These are phyloP conservation scores for Cucumis hystrix DNA, from an alignment of 306 rosid species.

Conservation along the genomic window DNA sequence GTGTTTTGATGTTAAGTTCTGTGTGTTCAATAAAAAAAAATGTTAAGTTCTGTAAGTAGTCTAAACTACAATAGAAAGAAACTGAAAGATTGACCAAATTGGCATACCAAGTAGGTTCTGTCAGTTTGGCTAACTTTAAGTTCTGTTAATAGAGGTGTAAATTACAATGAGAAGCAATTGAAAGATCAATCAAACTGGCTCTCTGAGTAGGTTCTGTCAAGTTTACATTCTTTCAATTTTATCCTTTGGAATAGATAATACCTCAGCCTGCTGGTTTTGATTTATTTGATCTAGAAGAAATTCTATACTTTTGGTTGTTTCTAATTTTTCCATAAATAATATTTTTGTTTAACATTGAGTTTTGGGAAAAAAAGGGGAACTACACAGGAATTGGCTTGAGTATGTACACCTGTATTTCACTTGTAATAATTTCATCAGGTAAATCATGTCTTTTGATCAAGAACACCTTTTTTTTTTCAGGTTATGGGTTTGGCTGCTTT, in stretches of 20 bases:
- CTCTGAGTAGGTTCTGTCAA: background rate
- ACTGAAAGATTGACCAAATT: background rate
- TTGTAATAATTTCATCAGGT: background rate
- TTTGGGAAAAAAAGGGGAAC: background rate
- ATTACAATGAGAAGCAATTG: background rate
- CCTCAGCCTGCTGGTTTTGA: background rate
- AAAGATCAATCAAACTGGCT: background rate
- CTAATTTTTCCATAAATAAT: background rate
- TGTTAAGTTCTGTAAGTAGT: background rate
- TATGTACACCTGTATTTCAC: background rate
- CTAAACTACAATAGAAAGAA: background rate
- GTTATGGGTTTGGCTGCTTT: slow-evolving; percentile 88
- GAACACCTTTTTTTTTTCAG: slow-evolving; percentile 21
- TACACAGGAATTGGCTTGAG: background rate
- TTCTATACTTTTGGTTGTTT: background rate
- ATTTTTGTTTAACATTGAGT: background rate
- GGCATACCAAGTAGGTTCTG: background rate
- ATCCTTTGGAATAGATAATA: background rate
- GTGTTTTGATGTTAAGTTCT: background rate
- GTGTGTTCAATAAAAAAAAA: background rate
- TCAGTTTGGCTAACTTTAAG: background rate
- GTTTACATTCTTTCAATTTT: background rate
- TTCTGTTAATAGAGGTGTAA: background rate
- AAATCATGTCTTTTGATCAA: background rate
- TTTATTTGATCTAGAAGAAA: background rate